Evolutionary conservation across 176 grass and related monocot species (phyloP).

Genomic region (Cocos nucifera): DNA sequence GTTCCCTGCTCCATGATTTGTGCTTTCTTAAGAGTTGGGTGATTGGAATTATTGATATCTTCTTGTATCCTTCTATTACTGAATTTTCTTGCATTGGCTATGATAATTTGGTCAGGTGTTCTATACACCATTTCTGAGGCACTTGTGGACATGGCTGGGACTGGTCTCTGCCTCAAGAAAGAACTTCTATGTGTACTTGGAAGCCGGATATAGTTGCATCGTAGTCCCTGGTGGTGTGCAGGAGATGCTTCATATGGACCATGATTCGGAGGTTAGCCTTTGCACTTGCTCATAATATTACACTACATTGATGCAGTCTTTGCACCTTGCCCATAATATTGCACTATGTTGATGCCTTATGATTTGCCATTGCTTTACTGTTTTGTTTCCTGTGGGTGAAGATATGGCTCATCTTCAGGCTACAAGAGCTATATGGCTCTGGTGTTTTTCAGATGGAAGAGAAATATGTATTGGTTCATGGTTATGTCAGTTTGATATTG

Average conservation of each 20-base stretch:
- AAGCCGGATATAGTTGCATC: slow-evolving; percentile 56
- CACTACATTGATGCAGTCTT: not conserved
- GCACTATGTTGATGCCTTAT: not conserved
- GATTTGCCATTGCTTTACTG: too few relatives aligned
- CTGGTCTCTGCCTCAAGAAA: slow-evolving; percentile 64
- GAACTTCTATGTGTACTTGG: slow-evolving; percentile 58
- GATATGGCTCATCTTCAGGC: too few relatives aligned
- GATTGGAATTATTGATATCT: too few relatives aligned
- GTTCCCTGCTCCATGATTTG: not conserved
- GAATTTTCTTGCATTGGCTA: slow-evolving; percentile 7
- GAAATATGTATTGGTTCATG: too few relatives aligned
- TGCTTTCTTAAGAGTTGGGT: not conserved
- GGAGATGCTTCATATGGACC: slow-evolving; percentile 92
- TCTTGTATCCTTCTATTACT: not conserved
- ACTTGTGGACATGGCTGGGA: slow-evolving; percentile 90
- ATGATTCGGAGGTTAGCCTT: slow-evolving; percentile 55
- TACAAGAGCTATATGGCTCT: too few relatives aligned
- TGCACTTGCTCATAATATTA: not conserved
- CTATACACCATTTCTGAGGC: slow-evolving; percentile 89
- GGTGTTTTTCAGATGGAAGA: too few relatives aligned
- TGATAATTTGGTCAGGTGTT: slow-evolving; percentile 54
- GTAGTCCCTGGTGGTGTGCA: slow-evolving; percentile 90
- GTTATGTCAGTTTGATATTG: too few relatives aligned
- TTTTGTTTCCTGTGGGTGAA: too few relatives aligned
- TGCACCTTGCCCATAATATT: not conserved